phyloP scores from a whole-genome alignment of 805 yeast species.

The Metschnikowia colocasiae region DNA sequence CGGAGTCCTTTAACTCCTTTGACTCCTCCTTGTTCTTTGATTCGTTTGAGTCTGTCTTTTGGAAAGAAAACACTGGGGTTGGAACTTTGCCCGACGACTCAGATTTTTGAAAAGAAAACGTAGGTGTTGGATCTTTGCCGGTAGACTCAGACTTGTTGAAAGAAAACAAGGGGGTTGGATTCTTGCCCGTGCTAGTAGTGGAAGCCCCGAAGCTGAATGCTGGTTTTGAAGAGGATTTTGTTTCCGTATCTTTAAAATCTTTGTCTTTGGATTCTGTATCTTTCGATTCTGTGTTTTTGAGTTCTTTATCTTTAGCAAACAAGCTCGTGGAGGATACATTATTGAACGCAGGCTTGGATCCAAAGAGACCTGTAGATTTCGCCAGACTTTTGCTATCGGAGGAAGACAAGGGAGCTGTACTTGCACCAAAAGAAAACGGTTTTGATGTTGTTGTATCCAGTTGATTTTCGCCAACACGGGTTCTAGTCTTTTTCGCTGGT shows the following conservation, averaged over 20 bases:
- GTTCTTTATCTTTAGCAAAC: background rate
- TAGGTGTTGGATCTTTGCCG: background rate
- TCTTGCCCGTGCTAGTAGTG: background rate
- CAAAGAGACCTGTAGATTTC: background rate
- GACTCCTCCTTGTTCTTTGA: background rate
- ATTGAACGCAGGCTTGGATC: background rate
- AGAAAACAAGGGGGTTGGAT: background rate
- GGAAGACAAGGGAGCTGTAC: background rate
- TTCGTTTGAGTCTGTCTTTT: background rate
- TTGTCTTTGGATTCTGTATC: background rate
- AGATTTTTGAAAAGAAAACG: background rate
- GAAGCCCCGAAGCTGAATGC: background rate
- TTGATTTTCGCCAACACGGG: background rate
- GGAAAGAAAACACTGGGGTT: background rate
- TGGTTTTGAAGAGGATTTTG: background rate
- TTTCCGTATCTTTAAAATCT: background rate
- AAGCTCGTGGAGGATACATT: background rate
- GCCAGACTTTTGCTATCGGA: background rate
- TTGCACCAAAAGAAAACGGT: background rate
- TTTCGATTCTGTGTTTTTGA: background rate
- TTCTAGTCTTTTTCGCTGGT: constrained; percentile 4
- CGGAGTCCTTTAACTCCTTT: too few species aligned
- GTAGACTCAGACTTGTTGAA: background rate
- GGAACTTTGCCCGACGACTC: background rate
- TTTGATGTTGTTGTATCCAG: background rate